Percentiles rank a stretch among this genome's conserved stretches.
These are phyloP conservation scores for Fusarium pseudograminearum DNA, from an alignment of 2,329 filamentous ascomycete genomes.

Conservation along the genomic window DNA sequence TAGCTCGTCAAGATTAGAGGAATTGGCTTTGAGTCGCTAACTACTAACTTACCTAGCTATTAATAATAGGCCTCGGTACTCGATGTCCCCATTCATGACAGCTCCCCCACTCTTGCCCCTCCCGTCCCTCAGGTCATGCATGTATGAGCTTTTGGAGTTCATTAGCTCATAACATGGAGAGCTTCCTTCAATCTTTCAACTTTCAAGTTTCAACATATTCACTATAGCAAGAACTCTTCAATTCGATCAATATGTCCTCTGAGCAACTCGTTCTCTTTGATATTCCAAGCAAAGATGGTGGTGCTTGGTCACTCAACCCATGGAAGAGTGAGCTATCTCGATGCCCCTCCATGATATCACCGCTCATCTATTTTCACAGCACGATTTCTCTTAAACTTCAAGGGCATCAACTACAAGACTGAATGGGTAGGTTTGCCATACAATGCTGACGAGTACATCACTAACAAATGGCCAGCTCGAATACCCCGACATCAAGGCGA, in stretches of 20 bases:
- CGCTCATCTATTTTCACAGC: conserved; percentile 56
- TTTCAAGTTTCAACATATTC: background rate
- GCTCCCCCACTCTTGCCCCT: conserved; percentile 36
- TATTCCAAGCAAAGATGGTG: conserved; percentile 64
- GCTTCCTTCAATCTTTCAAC: background rate
- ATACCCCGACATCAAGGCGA: conserved; percentile 72
- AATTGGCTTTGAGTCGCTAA: conserved; percentile 9
- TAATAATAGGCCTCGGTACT: background rate
- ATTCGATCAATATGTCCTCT: conserved; percentile 48
- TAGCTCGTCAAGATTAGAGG: background rate
- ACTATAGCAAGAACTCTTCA: background rate
- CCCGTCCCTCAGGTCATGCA: conserved; percentile 23
- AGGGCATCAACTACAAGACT: conserved; percentile 74
- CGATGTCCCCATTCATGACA: conserved; percentile 1
- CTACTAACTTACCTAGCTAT: too few relatives aligned
- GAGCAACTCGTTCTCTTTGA: conserved; percentile 69
- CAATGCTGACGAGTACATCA: background rate
- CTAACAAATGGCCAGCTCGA: conserved; percentile 58
- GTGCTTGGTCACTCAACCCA: conserved; percentile 74
- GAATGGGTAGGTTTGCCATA: conserved; percentile 62
- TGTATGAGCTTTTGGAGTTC: conserved; percentile 17
- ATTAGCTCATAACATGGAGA: background rate
- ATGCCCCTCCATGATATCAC: background rate
- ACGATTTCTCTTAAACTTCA: conserved; percentile 75
- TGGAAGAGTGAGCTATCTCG: conserved; percentile 70